Evolutionary conservation across 1,284 basidiomycete genomes (phyloP).

Genomic region (Cutaneotrichosporon dermatis): DNA sequence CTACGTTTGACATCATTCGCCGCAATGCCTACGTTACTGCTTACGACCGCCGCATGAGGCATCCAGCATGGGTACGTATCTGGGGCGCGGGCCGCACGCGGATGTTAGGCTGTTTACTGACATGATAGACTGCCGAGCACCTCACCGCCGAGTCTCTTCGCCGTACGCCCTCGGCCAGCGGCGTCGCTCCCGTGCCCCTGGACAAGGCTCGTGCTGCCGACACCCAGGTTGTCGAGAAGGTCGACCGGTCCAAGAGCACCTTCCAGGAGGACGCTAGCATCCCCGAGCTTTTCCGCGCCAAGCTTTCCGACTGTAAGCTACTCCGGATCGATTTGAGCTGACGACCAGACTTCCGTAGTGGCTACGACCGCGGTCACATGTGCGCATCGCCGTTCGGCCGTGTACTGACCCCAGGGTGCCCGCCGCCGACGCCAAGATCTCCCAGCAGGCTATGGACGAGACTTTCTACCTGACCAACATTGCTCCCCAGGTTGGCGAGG

Average conservation of each 20-base stretch:
- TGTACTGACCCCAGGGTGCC: slow-evolving; percentile 64
- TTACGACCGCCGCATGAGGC: slow-evolving; percentile 84
- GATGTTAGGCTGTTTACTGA: slow-evolving; percentile 4
- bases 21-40: slow-evolving; percentile 79
- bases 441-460: slow-evolving; percentile 88
- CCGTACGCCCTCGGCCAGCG: slow-evolving; percentile 49
- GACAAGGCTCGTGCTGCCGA: slow-evolving; percentile 39
- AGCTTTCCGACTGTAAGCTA: slow-evolving; percentile 64
- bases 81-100: no score
- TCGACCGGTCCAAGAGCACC: slow-evolving; percentile 69
- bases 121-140: slow-evolving; percentile 77
- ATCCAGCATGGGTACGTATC: slow-evolving; percentile 80
- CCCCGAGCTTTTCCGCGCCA: slow-evolving; percentile 76
- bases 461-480: slow-evolving; percentile 95
- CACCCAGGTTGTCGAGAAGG: slow-evolving; percentile 45
- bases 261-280: slow-evolving; percentile 82
- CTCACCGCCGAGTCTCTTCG: slow-evolving; percentile 72
- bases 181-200: slow-evolving; percentile 30
- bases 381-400: slow-evolving; percentile 7
- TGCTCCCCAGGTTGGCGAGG: slow-evolving; percentile 94
- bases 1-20: slow-evolving; percentile 71
- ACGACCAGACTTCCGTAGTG: slow-evolving; percentile 69
- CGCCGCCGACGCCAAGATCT: slow-evolving; percentile 88
- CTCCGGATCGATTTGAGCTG: not conserved
- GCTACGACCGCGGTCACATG: slow-evolving; percentile 98